phyloP scores from a whole-genome alignment of 2,329 filamentous ascomycete genomes.

The Anthostomella pinea region DNA sequence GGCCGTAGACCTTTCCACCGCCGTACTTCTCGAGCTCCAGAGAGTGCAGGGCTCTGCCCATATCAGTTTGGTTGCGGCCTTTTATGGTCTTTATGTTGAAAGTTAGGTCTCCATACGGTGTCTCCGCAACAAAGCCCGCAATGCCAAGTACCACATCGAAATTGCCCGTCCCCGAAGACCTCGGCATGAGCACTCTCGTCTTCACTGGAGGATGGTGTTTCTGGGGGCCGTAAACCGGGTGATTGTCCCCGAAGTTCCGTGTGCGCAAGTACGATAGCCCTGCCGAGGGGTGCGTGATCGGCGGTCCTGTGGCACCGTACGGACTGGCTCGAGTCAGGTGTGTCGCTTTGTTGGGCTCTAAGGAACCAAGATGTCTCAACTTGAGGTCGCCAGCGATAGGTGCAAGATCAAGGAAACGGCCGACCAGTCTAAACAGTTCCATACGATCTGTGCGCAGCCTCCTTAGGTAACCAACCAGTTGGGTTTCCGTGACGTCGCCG shows the following conservation, averaged over 20 bases:
- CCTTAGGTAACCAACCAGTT: constrained; percentile 52
- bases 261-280: constrained; percentile 62
- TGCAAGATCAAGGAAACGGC: constrained; percentile 61
- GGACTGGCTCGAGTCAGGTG: constrained; percentile 32
- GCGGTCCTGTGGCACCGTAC: constrained; percentile 54
- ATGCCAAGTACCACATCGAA: constrained; percentile 47
- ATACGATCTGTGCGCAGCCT: constrained; percentile 50
- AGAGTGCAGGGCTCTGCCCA: constrained; percentile 17
- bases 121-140: constrained; percentile 51
- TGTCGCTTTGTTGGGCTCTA: constrained; percentile 18
- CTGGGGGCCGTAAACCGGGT: constrained; percentile 60
- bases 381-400: constrained; percentile 39
- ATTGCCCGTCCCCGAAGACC: constrained; percentile 21
- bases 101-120: constrained; percentile 40
- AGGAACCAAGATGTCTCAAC: constrained; percentile 25
- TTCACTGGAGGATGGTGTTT: constrained; percentile 45
- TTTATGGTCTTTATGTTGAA: too few species aligned
- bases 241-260: constrained; percentile 53
- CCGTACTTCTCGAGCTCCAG: constrained; percentile 48
- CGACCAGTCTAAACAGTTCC: constrained; percentile 52
- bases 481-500: constrained; percentile 45
- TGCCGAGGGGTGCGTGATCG: constrained; percentile 57
- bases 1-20: constrained; percentile 54
- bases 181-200: constrained; percentile 50
- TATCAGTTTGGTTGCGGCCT: not conserved